Percentiles rank a stretch among this genome's conserved stretches.
phyloP scores from a whole-genome alignment of 1,284 basidiomycete species.

The Schizophyllum commune region DNA sequence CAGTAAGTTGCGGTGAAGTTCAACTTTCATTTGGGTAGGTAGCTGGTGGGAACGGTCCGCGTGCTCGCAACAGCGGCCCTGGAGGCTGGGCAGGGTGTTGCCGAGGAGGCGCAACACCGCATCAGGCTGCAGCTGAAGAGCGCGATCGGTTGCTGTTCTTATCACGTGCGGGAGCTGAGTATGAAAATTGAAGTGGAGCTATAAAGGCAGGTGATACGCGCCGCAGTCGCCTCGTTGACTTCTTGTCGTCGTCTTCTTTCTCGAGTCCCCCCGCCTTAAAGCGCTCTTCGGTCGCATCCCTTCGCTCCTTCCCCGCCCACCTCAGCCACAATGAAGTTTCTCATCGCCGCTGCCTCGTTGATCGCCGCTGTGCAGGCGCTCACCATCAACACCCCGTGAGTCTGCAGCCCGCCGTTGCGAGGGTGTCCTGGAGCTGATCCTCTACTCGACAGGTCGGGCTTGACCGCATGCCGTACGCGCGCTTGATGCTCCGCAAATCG shows the following conservation, averaged over 20 bases:
- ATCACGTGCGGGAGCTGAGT: not conserved
- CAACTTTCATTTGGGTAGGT: no score
- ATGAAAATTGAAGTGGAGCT: not conserved
- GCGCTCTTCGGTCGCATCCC: conserved; percentile 16
- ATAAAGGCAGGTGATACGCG: not conserved
- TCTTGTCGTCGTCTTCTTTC: conserved; percentile 11
- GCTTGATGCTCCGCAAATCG: conserved; percentile 23
- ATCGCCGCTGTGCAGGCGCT: conserved; percentile 40
- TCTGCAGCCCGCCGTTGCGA: conserved; percentile 44
- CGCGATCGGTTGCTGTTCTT: not conserved
- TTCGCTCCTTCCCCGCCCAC: conserved; percentile 3
- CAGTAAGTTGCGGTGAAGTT: no score
- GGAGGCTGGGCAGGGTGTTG: not conserved
- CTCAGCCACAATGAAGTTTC: conserved; percentile 41
- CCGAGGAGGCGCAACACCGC: not conserved
- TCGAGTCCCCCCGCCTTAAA: conserved; percentile 12
- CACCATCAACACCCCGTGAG: conserved; percentile 67
- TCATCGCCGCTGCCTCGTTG: conserved; percentile 32
- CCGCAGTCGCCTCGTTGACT: not conserved
- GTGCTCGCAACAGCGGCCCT: not conserved
- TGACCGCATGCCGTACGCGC: no score
- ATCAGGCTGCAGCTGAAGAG: not conserved
- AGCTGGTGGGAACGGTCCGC: no score
- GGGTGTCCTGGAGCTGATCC: not conserved
- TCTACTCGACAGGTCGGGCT: no score